Evolutionary conservation across 768 basidiomycete genomes (phyloP).

Genomic region (Termitomyces sp.): DNA sequence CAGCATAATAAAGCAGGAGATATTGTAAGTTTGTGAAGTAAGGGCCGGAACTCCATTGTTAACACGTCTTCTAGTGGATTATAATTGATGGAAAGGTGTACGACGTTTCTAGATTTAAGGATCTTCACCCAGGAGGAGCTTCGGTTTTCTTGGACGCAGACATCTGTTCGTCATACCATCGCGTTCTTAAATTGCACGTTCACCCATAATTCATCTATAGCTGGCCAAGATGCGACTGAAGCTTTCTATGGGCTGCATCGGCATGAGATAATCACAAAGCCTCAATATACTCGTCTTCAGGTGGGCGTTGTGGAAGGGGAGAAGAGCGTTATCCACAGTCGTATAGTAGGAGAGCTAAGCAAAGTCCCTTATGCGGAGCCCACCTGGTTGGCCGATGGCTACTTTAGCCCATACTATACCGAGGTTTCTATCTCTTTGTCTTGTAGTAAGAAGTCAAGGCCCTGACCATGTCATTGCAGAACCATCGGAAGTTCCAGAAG

Average conservation of each 20-base stretch:
- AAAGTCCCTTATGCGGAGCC: conserved; percentile 90
- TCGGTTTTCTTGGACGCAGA: conserved; percentile 73
- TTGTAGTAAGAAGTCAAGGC: background rate
- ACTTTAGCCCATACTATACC: conserved; percentile 73
- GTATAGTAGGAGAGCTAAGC: conserved; percentile 60
- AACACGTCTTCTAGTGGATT: conserved; percentile 49
- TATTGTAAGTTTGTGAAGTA: conserved; percentile 33
- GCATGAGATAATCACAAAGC: conserved; percentile 76
- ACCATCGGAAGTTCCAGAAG: conserved; percentile 56
- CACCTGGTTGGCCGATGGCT: conserved; percentile 66
- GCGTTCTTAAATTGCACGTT: background rate
- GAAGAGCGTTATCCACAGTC: conserved; percentile 50
- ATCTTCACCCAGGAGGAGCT: conserved; percentile 82
- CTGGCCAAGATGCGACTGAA: conserved; percentile 86
- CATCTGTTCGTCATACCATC: conserved; percentile 45
- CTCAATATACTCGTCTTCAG: conserved; percentile 71
- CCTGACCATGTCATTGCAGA: conserved; percentile 27
- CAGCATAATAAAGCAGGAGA: conserved; percentile 77
- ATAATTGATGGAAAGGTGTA: conserved; percentile 84
- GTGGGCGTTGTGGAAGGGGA: conserved; percentile 73
- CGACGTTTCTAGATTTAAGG: conserved; percentile 75
- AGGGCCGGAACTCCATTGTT: background rate
- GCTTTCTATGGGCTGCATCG: conserved; percentile 89
- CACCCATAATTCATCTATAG: conserved; percentile 33
- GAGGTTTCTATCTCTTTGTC: conserved; percentile 33